Evolutionary conservation across 2,329 filamentous ascomycete genomes (phyloP).

Genomic region (Bipolaris zeicola): DNA sequence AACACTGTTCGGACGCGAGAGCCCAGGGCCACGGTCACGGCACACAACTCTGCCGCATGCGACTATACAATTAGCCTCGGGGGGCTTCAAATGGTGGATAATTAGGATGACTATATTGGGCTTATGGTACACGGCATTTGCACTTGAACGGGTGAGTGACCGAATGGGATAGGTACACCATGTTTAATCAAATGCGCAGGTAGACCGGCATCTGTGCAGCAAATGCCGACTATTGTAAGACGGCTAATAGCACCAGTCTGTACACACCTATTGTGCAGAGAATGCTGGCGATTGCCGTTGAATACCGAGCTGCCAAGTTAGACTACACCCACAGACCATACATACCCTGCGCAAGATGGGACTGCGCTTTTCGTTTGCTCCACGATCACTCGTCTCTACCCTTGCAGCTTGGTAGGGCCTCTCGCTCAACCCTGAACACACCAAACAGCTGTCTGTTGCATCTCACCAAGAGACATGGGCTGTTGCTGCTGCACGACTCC

Average conservation of each 20-base stretch:
- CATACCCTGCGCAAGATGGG: conserved; percentile 1
- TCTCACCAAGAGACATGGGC: conserved; percentile 1
- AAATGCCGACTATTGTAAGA: not conserved
- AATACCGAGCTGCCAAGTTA: not conserved
- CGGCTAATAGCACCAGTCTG: conserved; percentile 3
- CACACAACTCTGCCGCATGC: conserved; percentile 1
- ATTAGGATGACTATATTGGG: conserved; percentile 12
- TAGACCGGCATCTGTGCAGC: conserved; percentile 4
- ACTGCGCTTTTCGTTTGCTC: conserved; percentile 8
- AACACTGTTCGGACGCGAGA: conserved; percentile 9
- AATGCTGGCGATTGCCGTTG: not conserved
- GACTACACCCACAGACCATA: not conserved
- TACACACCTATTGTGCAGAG: not conserved
- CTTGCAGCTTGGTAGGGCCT: conserved; percentile 6
- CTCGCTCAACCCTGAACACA: conserved; percentile 6
- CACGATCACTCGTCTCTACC: not conserved
- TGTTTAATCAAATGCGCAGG: conserved; percentile 9
- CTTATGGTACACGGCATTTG: conserved; percentile 16
- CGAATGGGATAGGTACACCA: conserved; percentile 8
- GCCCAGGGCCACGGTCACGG: conserved; percentile 17
- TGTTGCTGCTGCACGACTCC: conserved; percentile 9
- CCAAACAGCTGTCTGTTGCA: not conserved
- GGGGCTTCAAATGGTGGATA: conserved; percentile 14
- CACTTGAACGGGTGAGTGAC: conserved; percentile 10
- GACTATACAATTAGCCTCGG: conserved; percentile 11